Evolutionary conservation across 1,139 yeast genomes (phyloP).

Genomic region (Hansenula anomala): DNA sequence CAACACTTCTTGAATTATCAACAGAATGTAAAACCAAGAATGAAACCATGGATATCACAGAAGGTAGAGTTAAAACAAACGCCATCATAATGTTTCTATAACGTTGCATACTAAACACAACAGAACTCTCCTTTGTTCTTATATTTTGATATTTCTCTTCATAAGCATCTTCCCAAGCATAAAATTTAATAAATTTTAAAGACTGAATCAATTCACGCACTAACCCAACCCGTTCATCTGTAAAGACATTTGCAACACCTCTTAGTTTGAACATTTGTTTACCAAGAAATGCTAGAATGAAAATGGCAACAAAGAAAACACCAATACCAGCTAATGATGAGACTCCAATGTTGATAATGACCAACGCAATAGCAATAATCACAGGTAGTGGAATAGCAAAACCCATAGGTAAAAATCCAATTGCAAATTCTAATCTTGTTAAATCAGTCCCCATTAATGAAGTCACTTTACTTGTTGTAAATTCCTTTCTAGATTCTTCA

Average conservation of each 20-base stretch:
- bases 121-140: constrained; percentile 41
- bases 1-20: constrained; percentile 46
- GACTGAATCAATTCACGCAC: constrained; percentile 49
- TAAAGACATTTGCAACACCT: constrained; percentile 35
- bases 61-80: constrained; percentile 52
- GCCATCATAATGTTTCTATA: constrained; percentile 54
- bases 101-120: constrained; percentile 41
- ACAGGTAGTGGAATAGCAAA: constrained; percentile 54
- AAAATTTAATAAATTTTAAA: constrained; percentile 49
- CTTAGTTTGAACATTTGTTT: constrained; percentile 36
- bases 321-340: constrained; percentile 64
- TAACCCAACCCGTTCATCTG: constrained; percentile 44
- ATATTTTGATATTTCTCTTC: constrained; percentile 35
- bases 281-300: constrained; percentile 26
- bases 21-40: constrained; percentile 62
- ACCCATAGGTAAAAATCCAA: constrained; percentile 59
- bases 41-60: constrained; percentile 61
- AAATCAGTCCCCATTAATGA: constrained; percentile 72
- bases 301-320: constrained; percentile 32
- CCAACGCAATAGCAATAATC: constrained; percentile 53
- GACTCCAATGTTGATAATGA: constrained; percentile 63
- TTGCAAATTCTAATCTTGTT: constrained; percentile 69
- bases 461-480: constrained; percentile 62
- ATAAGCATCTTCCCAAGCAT: constrained; percentile 59
- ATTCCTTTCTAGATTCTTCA: constrained; percentile 51